phyloP scores from a whole-genome alignment of 2,329 filamentous ascomycete species.

The Fusarium sulawesiense region DNA sequence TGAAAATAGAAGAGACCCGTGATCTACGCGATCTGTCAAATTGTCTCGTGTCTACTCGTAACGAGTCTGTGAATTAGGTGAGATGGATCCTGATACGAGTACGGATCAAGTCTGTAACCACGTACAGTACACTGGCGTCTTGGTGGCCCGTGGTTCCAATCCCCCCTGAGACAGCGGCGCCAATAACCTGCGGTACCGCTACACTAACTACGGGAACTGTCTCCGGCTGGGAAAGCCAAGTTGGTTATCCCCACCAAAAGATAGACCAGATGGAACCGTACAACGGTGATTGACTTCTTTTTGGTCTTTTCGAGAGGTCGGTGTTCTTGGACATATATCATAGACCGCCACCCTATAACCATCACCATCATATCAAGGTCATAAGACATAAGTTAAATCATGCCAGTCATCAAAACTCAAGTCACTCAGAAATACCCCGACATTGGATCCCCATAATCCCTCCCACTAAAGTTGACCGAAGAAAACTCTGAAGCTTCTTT shows the following conservation, averaged over 20 bases:
- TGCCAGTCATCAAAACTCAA: neutral
- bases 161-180: slow-evolving; percentile 42
- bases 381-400: slow-evolving; percentile 14
- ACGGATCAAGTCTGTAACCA: slow-evolving; percentile 33
- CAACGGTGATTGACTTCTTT: slow-evolving; percentile 1
- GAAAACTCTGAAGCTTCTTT: slow-evolving; percentile 28
- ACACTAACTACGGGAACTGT: slow-evolving; percentile 44
- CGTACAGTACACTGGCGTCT: neutral
- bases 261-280: slow-evolving; percentile 16
- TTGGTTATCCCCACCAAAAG: slow-evolving; percentile 20
- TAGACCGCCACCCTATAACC: slow-evolving; percentile 3
- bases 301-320: slow-evolving; percentile 5
- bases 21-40: slow-evolving; percentile 1
- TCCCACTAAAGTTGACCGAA: slow-evolving; percentile 9
- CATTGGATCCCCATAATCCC: neutral
- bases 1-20: slow-evolving; percentile 20
- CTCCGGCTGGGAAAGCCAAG: slow-evolving; percentile 42
- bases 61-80: slow-evolving; percentile 14
- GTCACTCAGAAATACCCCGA: neutral
- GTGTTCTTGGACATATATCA: neutral
- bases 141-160: slow-evolving; percentile 7
- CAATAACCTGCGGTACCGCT: slow-evolving; percentile 38
- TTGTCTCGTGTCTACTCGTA: slow-evolving; percentile 11
- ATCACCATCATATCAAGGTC: neutral
- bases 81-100: slow-evolving; percentile 40